Evolutionary conservation across 1,284 basidiomycete genomes (phyloP), one percentile per base, ranked within the genome.

Genomic region (Cryptococcus depauperatus): DNA sequence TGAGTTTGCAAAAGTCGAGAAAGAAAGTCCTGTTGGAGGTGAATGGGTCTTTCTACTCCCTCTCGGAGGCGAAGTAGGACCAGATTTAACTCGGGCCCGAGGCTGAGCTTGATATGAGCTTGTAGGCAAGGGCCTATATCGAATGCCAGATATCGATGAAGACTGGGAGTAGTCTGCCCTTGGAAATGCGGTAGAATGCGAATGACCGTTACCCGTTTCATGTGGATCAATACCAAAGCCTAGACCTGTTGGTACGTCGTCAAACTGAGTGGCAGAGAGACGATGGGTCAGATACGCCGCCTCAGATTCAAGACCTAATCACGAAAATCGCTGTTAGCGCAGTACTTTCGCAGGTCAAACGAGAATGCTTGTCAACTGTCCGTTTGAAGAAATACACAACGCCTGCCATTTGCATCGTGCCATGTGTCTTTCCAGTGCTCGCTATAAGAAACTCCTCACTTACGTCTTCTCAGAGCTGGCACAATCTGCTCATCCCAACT

Each of bases 401-500:
- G 35, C 21, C 2, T 9, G 23, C 35, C 5, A 22, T 2, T 37
- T 16, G 14, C 21, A 22, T 22, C 16, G 23, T 13, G 16, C 7
- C n/a, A 10, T 9, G n/a, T 16, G 9, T 7, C 21, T 16, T 21
- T 18, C 13, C 8, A 33, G 8, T 21, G 23, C 18, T 37, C 35
- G 21, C 14, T 37, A 37, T 7, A 8, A 21, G 10, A 18, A 19
- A n/a, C 37, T 25, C 26, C 21, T 21, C 25, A 58, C 59, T 53
- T 51, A 62, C 60, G 58, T 37, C 55, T 56, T 37, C 50, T 51
- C 32, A 62, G 38, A 4, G 57, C 52, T 4, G 60, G 60, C 19
- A 62, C 58, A 18, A 62, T 56, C 50, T 62, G 55, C 19, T 58
- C 58, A 35, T 62, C 58, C 54, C 55, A 62, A 23, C 41, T 37